phyloP scores from a whole-genome alignment of 345 rosid genomes.

The Pseudoturritis turrita region DNA sequence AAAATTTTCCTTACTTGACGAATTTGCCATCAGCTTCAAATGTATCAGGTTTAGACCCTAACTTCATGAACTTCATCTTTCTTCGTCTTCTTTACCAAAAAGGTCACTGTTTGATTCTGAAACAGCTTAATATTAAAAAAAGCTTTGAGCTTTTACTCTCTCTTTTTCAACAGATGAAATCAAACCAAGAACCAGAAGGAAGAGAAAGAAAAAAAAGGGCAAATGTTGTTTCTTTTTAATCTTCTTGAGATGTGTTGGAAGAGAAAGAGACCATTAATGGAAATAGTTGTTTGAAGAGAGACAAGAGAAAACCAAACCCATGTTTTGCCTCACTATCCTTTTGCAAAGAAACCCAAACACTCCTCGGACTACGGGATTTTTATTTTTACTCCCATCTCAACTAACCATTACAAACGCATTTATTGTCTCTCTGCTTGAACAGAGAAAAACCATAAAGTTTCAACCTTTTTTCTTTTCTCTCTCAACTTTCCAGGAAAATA shows the following conservation, averaged over 20 bases:
- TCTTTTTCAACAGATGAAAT: neutral
- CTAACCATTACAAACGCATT: conserved; percentile 27
- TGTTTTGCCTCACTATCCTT: conserved; percentile 36
- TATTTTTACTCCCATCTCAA: conserved; percentile 22
- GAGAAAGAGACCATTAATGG: conserved; percentile 37
- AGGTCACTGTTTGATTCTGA: conserved; percentile 8
- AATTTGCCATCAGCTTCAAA: conserved; percentile 73
- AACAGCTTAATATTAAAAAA: neutral
- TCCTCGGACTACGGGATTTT: conserved; percentile 38
- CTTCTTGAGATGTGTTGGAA: conserved; percentile 17
- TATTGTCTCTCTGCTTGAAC: conserved; percentile 17
- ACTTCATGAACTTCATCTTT: conserved; percentile 94
- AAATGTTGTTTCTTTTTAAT: neutral
- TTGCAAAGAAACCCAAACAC: conserved; percentile 17
- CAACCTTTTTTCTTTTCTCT: neutral
- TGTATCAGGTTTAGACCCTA: conserved; percentile 90
- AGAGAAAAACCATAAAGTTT: conserved; percentile 30
- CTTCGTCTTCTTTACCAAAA: conserved; percentile 12
- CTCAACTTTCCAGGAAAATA: conserved; percentile 26
- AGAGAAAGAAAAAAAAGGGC: neutral
- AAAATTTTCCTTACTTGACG: conserved; percentile 43
- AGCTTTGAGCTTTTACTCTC: neutral
- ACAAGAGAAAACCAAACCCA: conserved; percentile 35
- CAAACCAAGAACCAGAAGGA: conserved; percentile 2
- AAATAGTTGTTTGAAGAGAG: conserved; percentile 32